These are phyloP conservation scores for Smithsoniella earleae DNA, from an alignment of 163 green algal genomes.

Conservation along the genomic window DNA sequence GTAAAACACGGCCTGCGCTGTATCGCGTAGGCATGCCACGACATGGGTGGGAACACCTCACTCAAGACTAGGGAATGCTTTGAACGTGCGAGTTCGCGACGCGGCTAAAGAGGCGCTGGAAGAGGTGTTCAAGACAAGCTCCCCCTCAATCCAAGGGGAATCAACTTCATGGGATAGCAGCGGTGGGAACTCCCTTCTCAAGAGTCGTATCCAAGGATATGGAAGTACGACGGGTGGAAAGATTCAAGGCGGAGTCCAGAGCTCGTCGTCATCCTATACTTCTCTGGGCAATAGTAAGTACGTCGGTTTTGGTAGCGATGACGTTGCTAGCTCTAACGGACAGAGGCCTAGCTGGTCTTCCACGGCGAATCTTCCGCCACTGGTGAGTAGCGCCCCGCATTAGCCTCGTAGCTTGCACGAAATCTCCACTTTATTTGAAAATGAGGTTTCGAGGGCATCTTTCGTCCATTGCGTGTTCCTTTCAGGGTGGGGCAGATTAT, in stretches of 20 bases:
- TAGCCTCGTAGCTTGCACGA: background rate
- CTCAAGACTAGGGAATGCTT: slow-evolving; percentile 3
- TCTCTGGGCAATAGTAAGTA: background rate
- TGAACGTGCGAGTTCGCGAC: slow-evolving; percentile 21
- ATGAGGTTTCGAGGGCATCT: background rate
- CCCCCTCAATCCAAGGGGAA: background rate
- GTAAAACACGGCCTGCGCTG: background rate
- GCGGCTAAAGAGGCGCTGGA: slow-evolving; percentile 27
- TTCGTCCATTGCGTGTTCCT: background rate
- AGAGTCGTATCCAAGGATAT: slow-evolving; percentile 23
- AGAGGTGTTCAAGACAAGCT: slow-evolving; percentile 1
- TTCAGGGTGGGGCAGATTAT: no score
- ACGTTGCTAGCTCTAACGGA: background rate
- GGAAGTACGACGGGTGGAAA: slow-evolving; percentile 22
- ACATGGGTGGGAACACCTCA: slow-evolving; percentile 5
- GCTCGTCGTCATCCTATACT: background rate
- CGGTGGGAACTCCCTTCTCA: background rate
- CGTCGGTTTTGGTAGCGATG: slow-evolving; percentile 6
- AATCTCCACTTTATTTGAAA: background rate
- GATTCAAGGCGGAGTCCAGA: background rate
- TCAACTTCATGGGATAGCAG: background rate
- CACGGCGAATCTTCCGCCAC: background rate
- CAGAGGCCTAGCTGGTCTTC: background rate
- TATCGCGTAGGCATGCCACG: background rate
- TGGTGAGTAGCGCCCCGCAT: background rate